These are phyloP conservation scores for Epichloe typhina DNA, from an alignment of 2,329 filamentous ascomycete genomes.

Conservation along the genomic window DNA sequence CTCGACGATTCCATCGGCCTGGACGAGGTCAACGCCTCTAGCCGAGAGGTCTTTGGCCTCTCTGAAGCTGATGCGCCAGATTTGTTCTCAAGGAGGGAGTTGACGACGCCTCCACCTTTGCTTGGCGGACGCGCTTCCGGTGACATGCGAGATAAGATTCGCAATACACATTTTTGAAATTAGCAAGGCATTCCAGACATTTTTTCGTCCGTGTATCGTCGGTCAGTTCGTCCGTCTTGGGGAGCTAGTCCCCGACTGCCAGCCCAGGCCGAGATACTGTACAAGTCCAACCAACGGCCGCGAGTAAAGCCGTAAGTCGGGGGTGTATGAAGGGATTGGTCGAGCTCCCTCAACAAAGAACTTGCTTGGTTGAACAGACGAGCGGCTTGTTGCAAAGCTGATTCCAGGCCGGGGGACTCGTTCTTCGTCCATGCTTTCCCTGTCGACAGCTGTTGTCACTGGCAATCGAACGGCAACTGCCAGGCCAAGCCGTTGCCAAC, in stretches of 20 bases:
- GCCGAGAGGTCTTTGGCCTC: slow-evolving; percentile 14
- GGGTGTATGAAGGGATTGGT: too few relatives aligned
- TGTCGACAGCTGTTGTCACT: neutral
- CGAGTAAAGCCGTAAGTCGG: too few relatives aligned
- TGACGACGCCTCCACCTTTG: slow-evolving; percentile 19
- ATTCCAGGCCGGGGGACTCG: neutral
- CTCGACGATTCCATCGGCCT: slow-evolving; percentile 16
- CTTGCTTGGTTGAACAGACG: neutral
- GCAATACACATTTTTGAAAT: too few relatives aligned
- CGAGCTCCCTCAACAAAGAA: too few relatives aligned
- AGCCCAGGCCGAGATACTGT: too few relatives aligned
- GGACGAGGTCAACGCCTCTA: slow-evolving; percentile 17
- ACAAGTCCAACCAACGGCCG: too few relatives aligned
- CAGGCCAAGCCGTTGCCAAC: neutral
- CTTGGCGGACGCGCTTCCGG: too few relatives aligned
- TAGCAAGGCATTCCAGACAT: too few relatives aligned
- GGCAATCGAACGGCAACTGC: neutral
- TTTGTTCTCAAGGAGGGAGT: slow-evolving; percentile 18
- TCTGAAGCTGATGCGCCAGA: slow-evolving; percentile 13
- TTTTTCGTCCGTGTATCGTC: too few relatives aligned
- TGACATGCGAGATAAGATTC: too few relatives aligned
- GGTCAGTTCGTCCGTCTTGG: too few relatives aligned
- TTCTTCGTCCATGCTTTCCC: neutral
- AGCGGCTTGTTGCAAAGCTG: neutral
- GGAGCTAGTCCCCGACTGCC: too few relatives aligned